Evolutionary conservation across 345 rosid genomes (phyloP).

Genomic region (Anacardium occidentale): DNA sequence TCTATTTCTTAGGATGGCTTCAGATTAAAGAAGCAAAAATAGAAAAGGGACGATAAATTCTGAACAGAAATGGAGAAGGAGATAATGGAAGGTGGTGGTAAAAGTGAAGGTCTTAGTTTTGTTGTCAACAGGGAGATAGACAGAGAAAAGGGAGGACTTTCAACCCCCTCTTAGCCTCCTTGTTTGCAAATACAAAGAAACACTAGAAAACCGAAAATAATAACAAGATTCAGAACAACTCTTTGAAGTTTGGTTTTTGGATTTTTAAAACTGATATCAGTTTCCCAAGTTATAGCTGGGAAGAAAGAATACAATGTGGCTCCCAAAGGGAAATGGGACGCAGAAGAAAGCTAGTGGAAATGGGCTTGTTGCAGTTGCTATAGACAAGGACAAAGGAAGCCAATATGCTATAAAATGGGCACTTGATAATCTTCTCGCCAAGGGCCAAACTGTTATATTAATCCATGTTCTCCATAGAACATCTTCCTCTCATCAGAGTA

Average conservation of each 20-base stretch:
- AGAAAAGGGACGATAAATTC: neutral
- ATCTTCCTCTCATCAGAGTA: slow-evolving; percentile 30
- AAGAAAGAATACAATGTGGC: slow-evolving; percentile 35
- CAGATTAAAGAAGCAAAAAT: slow-evolving; percentile 1
- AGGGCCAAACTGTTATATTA: slow-evolving; percentile 66
- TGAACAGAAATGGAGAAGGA: neutral
- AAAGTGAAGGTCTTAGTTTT: neutral
- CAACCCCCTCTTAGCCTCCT: neutral
- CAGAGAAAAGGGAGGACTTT: neutral
- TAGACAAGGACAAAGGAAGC: slow-evolving; percentile 86
- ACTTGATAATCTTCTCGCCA: slow-evolving; percentile 57
- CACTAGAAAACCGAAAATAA: no score
- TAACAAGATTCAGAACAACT: no score
- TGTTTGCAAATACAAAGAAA: no score
- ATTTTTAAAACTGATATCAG: no score
- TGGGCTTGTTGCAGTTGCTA: slow-evolving; percentile 74
- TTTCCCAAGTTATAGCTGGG: neutral
- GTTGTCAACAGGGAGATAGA: neutral
- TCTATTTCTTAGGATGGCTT: neutral
- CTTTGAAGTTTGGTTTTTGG: neutral
- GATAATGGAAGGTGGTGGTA: neutral
- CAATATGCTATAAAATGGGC: slow-evolving; percentile 85
- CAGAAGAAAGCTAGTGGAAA: slow-evolving; percentile 44
- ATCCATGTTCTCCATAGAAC: slow-evolving; percentile 54
- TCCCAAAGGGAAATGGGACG: slow-evolving; percentile 27